These are phyloP conservation scores for Phytophthora pseudosyringae DNA, from an alignment of 352 stramenopile species.

Conservation along the genomic window DNA sequence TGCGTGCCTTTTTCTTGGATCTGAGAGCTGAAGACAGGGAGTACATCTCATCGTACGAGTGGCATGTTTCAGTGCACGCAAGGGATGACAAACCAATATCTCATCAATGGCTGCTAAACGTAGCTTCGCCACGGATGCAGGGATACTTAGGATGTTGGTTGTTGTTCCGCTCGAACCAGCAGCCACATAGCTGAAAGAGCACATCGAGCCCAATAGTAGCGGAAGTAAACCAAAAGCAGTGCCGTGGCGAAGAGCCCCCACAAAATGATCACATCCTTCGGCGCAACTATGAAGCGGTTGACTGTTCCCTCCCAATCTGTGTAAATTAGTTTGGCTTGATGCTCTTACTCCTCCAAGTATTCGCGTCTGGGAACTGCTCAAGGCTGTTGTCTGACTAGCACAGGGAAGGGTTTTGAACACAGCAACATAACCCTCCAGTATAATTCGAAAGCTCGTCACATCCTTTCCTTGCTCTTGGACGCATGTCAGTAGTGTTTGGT, in stretches of 20 bases:
- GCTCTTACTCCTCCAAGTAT: neutral
- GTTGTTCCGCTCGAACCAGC: neutral
- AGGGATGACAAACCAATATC: slow-evolving; percentile 49
- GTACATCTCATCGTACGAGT: slow-evolving; percentile 20
- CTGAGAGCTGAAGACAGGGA: neutral
- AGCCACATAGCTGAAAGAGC: slow-evolving; percentile 46
- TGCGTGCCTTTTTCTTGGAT: slow-evolving; percentile 1
- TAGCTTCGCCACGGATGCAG: slow-evolving; percentile 32
- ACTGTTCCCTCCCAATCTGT: neutral
- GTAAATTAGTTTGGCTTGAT: neutral
- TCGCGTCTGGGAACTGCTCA: neutral
- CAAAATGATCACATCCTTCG: neutral
- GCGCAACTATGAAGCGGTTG: neutral
- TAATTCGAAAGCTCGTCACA: slow-evolving; percentile 38
- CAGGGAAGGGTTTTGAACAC: slow-evolving; percentile 41
- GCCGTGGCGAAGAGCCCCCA: slow-evolving; percentile 43
- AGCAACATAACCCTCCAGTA: slow-evolving; percentile 54
- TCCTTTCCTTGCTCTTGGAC: slow-evolving; percentile 47
- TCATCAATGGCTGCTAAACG: slow-evolving; percentile 42
- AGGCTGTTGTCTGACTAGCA: neutral
- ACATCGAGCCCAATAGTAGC: slow-evolving; percentile 43
- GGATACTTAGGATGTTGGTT: slow-evolving; percentile 40
- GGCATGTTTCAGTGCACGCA: slow-evolving; percentile 42
- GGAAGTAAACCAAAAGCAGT: slow-evolving; percentile 52
- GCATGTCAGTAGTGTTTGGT: slow-evolving; percentile 33